phyloP scores from a whole-genome alignment of 2,329 filamentous ascomycete genomes.

The Sphaerostilbella broomeana region DNA sequence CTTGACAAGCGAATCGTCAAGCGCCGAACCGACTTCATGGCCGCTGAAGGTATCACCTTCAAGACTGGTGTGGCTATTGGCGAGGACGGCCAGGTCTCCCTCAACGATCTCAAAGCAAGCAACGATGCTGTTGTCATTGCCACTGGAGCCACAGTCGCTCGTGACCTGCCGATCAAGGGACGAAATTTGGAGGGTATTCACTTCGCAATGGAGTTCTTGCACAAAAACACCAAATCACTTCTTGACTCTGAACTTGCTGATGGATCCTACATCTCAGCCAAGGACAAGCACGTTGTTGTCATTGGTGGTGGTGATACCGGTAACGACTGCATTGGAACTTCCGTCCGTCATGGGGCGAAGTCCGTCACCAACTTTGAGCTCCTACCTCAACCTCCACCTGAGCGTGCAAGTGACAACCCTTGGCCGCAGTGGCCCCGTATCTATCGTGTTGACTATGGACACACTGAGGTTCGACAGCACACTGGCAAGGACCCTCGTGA shows the following conservation, averaged over 20 bases:
- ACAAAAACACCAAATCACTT: constrained; percentile 95
- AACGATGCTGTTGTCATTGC: constrained; percentile 85
- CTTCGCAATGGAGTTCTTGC: constrained; percentile 95
- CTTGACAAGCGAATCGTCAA: constrained; percentile 97
- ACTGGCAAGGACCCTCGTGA: constrained; percentile 94
- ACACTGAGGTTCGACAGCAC: constrained; percentile 91
- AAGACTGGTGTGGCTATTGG: constrained; percentile 73
- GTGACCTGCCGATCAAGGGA: constrained; percentile 85
- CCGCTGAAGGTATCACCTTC: constrained; percentile 77
- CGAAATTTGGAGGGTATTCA: constrained; percentile 86
- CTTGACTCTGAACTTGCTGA: constrained; percentile 85
- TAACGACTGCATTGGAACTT: constrained; percentile 97
- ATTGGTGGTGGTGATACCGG: constrained; percentile 97
- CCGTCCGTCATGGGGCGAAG: constrained; percentile 89
- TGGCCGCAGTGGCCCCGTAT: constrained; percentile 98
- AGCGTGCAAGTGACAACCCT: constrained; percentile 89
- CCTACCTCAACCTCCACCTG: constrained; percentile 81
- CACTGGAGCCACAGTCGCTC: constrained; percentile 86
- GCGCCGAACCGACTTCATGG: constrained; percentile 92
- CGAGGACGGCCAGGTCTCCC: constrained; percentile 54
- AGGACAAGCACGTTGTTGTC: constrained; percentile 91
- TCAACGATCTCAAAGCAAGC: constrained; percentile 64
- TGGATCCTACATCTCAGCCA: constrained; percentile 83
- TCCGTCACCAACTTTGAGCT: constrained; percentile 96
- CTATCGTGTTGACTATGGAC: constrained; percentile 97